Evolutionary conservation across 192 early-diverging fungal genomes (phyloP), one percentile per base, ranked within the genome.

Genomic region (Linnemannia schmuckeri): DNA sequence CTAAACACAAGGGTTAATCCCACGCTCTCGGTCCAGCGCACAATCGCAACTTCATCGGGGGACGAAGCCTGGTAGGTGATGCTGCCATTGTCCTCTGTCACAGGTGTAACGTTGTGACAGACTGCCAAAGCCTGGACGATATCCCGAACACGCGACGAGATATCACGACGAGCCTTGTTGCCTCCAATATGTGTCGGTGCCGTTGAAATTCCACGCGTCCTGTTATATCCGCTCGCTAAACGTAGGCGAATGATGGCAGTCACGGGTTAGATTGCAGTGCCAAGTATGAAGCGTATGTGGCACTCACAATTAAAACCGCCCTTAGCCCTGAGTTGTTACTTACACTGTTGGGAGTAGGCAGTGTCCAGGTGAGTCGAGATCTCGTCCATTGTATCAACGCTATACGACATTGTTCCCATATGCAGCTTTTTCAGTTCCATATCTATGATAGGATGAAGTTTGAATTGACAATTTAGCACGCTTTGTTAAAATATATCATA

Each of bases 371-470:
- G 93, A 6, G 92, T 89, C 35, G 91, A 90, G 9, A 99, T 93
- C 79, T 98, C 98, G 70, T 97, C 96, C 91, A 97, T 97, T 6
- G 96, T 96, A 83, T 99, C 97, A 1, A 90, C 87, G 37, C 94
- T 94, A 87, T 97, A 99, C 0, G 97, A 95, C 95, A 98, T 97
- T 20, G 97, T 97, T 63, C 98, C 98, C 95, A 98, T 96, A 73
- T 99, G 97, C 54, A 99, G 82, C 78, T 96, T 95, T 80, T 97
- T 97, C 47, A 99, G 89, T 82, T 97, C 98, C 98, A 99, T 99
- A 81, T 99, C 97, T 93, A 82, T 75, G 18, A 30, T 69, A 49
- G 17, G 20, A 20, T 13, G 35, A 42, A 80, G n/a, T 44, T 66
- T 52, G 35, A 20, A 74, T 13, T 9, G 33, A 17, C 12, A 74